Evolutionary conservation across 2,329 filamentous ascomycete species (phyloP), one percentile per base, ranked within the genome.

Genomic region (Colletotrichum musae): DNA sequence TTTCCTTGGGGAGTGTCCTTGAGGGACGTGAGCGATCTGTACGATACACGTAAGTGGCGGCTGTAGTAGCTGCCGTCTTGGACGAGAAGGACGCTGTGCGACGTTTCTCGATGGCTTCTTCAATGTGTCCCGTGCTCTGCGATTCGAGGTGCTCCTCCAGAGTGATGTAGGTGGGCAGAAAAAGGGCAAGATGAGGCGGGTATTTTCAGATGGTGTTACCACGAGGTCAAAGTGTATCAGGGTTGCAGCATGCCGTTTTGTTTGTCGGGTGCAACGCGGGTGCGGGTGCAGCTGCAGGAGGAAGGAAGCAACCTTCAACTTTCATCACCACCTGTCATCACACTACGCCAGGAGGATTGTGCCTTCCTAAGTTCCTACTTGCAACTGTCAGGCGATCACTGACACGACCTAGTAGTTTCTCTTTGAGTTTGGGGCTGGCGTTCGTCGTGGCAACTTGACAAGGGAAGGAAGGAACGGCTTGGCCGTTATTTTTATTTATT

Each of bases 131-230:
- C 18, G 45, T 10, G 45, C 21, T 10, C 18, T 48, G 9, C 45
- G 9, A 21, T 48, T 48, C 18, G n/a, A n/a, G 2, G 5, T 18
- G 18, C n/a, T 18, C 18, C n/a, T 18, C 18, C n/a, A 10, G 1
- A n/a, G 10, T 43, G 41, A 15, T 57, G 53, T 21, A 36, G 21
- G 21, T 24, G 21, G 32, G 7, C 10, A 36, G 32, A 36, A 6
- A 36, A 24, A 24, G 50, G 43, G 57, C 57, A 59, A 48, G 45
- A 59, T 43, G 32, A 60, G 15, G 47, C 58, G 21, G 39, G n/a
- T 52, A 52, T 24, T 24, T 24, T 24, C 18, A 12, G 47, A 60
- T 41, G 47, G 47, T 52, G 28, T 32, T 26, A 52, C 58, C 58
- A 52, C 51, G 32, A 10, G 50, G 47, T 47, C 10, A 13, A 16